phyloP scores from a whole-genome alignment of 331 rosid species.

The Phaseolus coccineus region DNA sequence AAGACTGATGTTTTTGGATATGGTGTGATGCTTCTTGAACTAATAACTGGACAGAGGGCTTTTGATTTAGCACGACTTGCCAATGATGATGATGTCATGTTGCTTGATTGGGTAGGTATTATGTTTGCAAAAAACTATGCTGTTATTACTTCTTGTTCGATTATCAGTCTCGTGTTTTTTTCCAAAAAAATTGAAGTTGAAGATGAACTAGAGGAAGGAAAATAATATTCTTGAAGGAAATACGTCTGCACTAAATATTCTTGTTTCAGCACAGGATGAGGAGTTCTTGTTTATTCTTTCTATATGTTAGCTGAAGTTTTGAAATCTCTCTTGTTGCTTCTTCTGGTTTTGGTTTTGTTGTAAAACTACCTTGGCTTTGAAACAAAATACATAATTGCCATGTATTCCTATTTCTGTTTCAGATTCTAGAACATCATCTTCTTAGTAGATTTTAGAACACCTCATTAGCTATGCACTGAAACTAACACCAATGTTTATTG shows the following conservation, averaged over 20 bases:
- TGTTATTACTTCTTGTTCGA: neutral
- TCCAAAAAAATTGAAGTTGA: neutral
- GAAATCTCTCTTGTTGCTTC: neutral
- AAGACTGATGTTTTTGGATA: conserved; percentile 95
- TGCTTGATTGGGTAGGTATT: conserved; percentile 86
- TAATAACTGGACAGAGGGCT: conserved; percentile 90
- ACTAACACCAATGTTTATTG: neutral
- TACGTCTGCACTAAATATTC: neutral
- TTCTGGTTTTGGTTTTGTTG: neutral
- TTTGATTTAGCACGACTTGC: conserved; percentile 91
- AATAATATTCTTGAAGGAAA: neutral
- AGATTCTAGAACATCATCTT: neutral
- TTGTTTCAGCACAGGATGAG: neutral
- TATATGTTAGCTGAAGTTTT: conserved; percentile 7
- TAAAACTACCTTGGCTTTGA: neutral
- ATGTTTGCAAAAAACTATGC: neutral
- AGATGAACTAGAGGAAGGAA: neutral
- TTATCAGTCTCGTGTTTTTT: neutral
- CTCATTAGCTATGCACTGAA: neutral
- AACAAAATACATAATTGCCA: neutral
- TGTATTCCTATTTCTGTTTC: neutral
- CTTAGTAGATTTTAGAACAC: neutral
- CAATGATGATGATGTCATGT: conserved; percentile 81
- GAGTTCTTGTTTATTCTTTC: neutral
- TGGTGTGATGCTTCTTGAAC: conserved; percentile 92